A percentile compares a stretch with the other conserved stretches of the same genome.
Evolutionary conservation across 306 rosid genomes (phyloP).

Genomic region (Fragaria ananassa): DNA sequence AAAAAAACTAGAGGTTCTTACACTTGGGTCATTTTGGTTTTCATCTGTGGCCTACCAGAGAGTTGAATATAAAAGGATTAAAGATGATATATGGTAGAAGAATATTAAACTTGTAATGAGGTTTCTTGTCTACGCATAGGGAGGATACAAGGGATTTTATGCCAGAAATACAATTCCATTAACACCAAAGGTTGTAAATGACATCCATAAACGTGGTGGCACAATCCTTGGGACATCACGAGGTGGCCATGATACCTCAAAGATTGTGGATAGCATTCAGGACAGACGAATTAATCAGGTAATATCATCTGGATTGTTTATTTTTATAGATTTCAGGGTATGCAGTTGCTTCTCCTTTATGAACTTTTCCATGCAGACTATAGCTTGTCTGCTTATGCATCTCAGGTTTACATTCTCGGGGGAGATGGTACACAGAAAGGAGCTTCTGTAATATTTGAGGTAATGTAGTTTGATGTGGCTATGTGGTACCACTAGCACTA

Average conservation of each 20-base stretch:
- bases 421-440: slow-evolving; percentile 63
- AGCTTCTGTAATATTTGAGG: slow-evolving; percentile 48
- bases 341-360: not conserved
- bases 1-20: not conserved
- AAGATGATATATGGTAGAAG: not conserved
- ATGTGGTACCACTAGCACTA: not conserved
- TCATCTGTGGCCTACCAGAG: not conserved
- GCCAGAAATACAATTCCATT: slow-evolving; percentile 44
- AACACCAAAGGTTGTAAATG: slow-evolving; percentile 49
- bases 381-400: not conserved
- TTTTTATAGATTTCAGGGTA: not conserved
- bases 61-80: not conserved
- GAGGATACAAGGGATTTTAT: slow-evolving; percentile 56
- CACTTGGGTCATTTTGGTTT: not conserved
- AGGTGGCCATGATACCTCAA: slow-evolving; percentile 47
- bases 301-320: not conserved
- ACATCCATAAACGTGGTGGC: slow-evolving; percentile 64
- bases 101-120: not conserved
- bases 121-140: slow-evolving; percentile 28
- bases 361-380: not conserved
- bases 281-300: slow-evolving; percentile 59
- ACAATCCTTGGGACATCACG: slow-evolving; percentile 56
- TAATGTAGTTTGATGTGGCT: slow-evolving; percentile 13
- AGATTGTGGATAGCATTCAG: slow-evolving; percentile 58
- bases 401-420: slow-evolving; percentile 46